Base-by-base conservation (phyloP, 306 rosid species). In the Cucurbita pepo region DNA sequence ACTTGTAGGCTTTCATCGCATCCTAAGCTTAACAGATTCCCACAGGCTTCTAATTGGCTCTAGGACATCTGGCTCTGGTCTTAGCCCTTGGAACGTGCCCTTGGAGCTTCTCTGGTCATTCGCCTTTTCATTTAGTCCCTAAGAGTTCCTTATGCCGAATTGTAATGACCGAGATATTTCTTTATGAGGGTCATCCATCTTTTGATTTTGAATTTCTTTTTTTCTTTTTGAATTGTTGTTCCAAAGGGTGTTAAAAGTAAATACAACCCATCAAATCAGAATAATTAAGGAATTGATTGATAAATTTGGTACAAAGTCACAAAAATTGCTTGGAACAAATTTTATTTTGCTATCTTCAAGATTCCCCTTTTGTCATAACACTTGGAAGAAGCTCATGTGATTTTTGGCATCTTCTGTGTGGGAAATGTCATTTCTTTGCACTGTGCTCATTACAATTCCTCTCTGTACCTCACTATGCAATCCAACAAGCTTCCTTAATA, bases 351-450 rank as follows among this genome's bases (percentile, higher is more conserved):
- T 14, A 62, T 62, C 6, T 16, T 38, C 34, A 63, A 63, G 47
- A 61, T 61, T 61, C 67, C 67, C 22, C 47, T 37, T 61, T 37
- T 61, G 22, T 36, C 10, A 34, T 8, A 7, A 34, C 67, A 15
- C 2, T 64, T 64, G 34, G 37, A 64, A 40, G 44, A 60, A 36
- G 30, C 5, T 40, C 69, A 63, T 43, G 71, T 44, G 71, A 44
- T 65, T 19, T 65, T 65, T 65, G 71, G 71, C 71, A 65, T 65
- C 71, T 43, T 64, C 12, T 65, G 6, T 44, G 54, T 44, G 53
- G 38, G 71, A 65, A 65, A 65, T 44, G 71, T 65, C 71, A 65
- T 44, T 65, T 65, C 71, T 11, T 65, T 65, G 18, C 54, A 65
- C 71, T 65, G 71, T 43, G 41, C 8, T 11, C 48, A 1, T 8